Evolutionary conservation across 306 rosid genomes (phyloP), one percentile per base, ranked within the genome.

Genomic region (Lupinus albus): DNA sequence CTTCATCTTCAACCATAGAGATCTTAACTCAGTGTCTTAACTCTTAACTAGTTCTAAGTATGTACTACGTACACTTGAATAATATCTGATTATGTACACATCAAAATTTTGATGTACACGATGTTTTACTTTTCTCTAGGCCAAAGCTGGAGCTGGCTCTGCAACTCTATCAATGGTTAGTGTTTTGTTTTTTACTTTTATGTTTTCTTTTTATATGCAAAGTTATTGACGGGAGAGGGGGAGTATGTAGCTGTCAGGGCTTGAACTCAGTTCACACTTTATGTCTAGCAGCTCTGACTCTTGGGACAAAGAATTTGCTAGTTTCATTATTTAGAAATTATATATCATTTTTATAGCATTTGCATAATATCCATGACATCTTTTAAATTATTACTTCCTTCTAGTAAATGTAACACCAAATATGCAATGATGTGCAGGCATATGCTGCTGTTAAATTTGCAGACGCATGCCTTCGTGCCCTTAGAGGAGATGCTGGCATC

Each of bases 361-460:
- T 39, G 50, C 76, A 36, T 53, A 78, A 57, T 18, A 30, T 46
- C 28, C 64, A 33, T 39, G 70, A n/a, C 55, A 69, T 44, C 21
- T 48, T 39, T 7, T 12, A 8, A 45, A 71, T 53, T 36, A 51
- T 17, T 59, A 4, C 11, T 64, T 13, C 30, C 13, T 64, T 74
- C 65, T 8, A 17, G 66, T 33, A 11, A 69, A 30, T 60, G 20
- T 60, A 48, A 68, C 39, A 11, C 47, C 44, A 45, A 14, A 58
- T 59, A n/a, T 68, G 73, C 18, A 47, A 48, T 55, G 9, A 77
- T 46, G 11, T 81, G 83, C 91, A 93, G 97, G 97, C 99, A 15
- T 93, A 87, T 57, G 92, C 99, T 10, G 96, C 95, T 58, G 94
- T 79, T 78, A 91, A 86, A 74, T 91, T 91, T 78, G 96, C 94